phyloP scores from a whole-genome alignment of 2,329 filamentous ascomycete genomes.

The Xenoacremonium recifei region DNA sequence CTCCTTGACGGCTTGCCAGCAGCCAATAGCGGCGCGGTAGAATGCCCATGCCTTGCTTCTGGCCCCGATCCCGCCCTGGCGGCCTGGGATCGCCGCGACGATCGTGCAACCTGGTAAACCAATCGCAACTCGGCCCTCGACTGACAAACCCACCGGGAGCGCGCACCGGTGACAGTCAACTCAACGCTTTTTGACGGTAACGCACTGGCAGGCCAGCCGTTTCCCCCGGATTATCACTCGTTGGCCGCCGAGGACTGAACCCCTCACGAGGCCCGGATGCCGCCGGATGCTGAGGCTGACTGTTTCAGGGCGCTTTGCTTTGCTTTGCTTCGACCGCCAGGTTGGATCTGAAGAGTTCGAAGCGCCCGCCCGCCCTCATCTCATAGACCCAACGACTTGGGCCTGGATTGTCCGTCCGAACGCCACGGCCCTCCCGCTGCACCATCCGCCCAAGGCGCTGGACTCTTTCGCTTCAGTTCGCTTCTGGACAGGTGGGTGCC shows the following conservation, averaged over 20 bases:
- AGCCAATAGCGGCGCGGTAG: conserved; percentile 17
- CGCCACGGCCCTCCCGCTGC: conserved; percentile 25
- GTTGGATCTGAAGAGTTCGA: too few relatives aligned
- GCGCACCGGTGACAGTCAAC: not conserved
- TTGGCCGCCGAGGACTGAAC: too few relatives aligned
- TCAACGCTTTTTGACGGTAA: too few relatives aligned
- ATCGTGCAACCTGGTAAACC: conserved; percentile 29
- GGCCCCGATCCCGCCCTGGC: conserved; percentile 12
- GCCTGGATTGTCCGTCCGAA: conserved; percentile 23
- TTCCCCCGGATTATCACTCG: not conserved
- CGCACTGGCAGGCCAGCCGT: too few relatives aligned
- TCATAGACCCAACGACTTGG: conserved; percentile 22
- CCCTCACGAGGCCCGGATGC: too few relatives aligned
- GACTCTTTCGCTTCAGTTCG: conserved; percentile 11
- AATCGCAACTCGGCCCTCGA: conserved; percentile 31
- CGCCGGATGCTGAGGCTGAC: too few relatives aligned
- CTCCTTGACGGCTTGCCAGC: not conserved
- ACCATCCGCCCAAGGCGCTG: conserved; percentile 24
- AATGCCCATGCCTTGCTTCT: conserved; percentile 16
- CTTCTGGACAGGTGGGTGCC: conserved; percentile 6
- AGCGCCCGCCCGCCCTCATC: too few relatives aligned
- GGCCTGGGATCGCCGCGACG: conserved; percentile 26
- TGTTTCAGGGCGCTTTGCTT: too few relatives aligned
- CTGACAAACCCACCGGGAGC: conserved; percentile 21
- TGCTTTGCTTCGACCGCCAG: too few relatives aligned